These are phyloP conservation scores for Zasmidium cellare DNA, from an alignment of 2,329 filamentous ascomycete genomes.

Conservation along the genomic window DNA sequence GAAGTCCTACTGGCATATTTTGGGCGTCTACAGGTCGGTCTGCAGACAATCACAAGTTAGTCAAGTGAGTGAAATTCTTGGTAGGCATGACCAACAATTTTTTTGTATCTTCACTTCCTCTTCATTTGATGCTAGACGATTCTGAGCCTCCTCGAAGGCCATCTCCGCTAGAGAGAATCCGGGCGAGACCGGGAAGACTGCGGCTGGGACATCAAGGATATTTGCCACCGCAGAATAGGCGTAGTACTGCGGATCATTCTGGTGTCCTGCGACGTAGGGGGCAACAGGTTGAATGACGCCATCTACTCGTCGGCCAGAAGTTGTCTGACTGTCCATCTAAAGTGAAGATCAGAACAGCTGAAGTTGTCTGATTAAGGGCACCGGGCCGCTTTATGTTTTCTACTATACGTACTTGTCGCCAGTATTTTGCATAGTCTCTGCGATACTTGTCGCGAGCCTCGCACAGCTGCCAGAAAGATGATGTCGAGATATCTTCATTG, in stretches of 20 bases:
- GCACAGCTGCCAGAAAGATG: slow-evolving; percentile 25
- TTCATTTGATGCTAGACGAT: slow-evolving; percentile 8
- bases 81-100: slow-evolving; percentile 11
- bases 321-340: slow-evolving; percentile 6
- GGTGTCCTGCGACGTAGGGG: slow-evolving; percentile 12
- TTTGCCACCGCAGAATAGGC: slow-evolving; percentile 20
- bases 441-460: slow-evolving; percentile 14
- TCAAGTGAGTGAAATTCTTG: not conserved
- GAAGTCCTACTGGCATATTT: slow-evolving; percentile 27
- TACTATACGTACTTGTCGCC: slow-evolving; percentile 7
- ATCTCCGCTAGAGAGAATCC: not conserved
- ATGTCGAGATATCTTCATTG: slow-evolving; percentile 3
- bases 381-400: too few species aligned
- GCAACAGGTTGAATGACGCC: slow-evolving; percentile 25
- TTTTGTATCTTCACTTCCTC: slow-evolving; percentile 13
- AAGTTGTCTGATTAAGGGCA: too few species aligned
- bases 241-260: slow-evolving; percentile 18
- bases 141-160: not conserved
- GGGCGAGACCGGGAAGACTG: slow-evolving; percentile 15
- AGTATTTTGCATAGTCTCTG: slow-evolving; percentile 20
- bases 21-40: slow-evolving; percentile 14
- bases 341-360: too few species aligned
- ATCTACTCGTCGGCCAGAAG: slow-evolving; percentile 17
- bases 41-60: slow-evolving; percentile 15
- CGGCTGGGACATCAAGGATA: slow-evolving; percentile 13